Percentiles rank a stretch among this genome's conserved stretches.
Evolutionary conservation across 768 basidiomycete genomes (phyloP).

Genomic region (Cystobasidium onofrii): DNA sequence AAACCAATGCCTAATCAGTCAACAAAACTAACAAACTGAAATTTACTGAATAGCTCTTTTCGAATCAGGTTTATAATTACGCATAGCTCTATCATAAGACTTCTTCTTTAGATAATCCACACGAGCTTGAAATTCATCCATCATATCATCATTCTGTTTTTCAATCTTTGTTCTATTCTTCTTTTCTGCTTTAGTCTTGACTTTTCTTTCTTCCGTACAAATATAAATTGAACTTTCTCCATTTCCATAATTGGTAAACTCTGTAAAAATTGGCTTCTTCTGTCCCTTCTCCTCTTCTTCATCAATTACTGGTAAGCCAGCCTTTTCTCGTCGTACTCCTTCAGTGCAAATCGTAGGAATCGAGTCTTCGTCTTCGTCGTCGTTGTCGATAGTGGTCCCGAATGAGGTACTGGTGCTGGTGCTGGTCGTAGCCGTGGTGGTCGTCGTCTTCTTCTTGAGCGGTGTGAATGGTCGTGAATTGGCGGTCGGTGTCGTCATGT

Average conservation of each 20-base stretch:
- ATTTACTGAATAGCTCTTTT: not conserved
- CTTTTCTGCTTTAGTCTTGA: not conserved
- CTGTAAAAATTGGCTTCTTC: not conserved
- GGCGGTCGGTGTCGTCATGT: not conserved
- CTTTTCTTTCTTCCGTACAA: not conserved
- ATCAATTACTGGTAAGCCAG: not conserved
- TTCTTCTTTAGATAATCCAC: not conserved
- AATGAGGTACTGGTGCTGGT: not conserved
- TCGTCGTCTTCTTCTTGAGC: too few relatives aligned
- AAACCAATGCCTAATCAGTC: too few relatives aligned
- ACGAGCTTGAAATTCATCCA: not conserved
- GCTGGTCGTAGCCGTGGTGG: too few relatives aligned
- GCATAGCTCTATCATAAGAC: not conserved
- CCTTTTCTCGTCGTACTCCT: not conserved
- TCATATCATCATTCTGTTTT: not conserved
- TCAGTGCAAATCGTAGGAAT: not conserved
- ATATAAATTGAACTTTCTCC: not conserved
- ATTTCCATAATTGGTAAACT: not conserved
- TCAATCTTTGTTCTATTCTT: not conserved
- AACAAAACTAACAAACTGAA: not conserved
- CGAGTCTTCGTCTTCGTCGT: not conserved
- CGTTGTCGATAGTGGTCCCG: not conserved
- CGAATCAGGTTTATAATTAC: not conserved
- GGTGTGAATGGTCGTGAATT: not conserved
- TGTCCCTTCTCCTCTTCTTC: not conserved